Base-by-base conservation (phyloP, 2,329 filamentous ascomycete genomes). In the Berkeleyomyces rouxiae region DNA sequence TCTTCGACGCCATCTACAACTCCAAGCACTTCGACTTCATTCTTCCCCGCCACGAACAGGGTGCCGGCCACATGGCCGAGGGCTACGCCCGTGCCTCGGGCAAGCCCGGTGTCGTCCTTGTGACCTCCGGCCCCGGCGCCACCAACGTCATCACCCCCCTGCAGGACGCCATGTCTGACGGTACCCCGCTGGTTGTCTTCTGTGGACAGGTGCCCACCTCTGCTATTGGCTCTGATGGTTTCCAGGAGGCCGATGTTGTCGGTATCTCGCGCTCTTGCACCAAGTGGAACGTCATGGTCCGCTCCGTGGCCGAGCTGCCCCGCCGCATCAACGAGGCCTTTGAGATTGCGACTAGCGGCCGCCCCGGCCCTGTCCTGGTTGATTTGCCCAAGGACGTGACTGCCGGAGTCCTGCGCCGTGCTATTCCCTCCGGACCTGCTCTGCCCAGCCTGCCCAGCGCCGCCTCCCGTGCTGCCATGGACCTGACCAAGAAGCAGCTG, bases 241-340 rank as follows among this genome's bases (percentile, higher is more conserved):
- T 97, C 81, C 93, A 99, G 73, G 93, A 97, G 76, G 91, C 90
- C 64, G 93, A 99, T 71, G 85, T 95, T 43, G 79, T 96, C 65
- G 92, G 92, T 68, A 97, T 99, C 73, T 95, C 90, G 42, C 83
- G 92, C 70, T 85, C 91, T 23, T 96, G 91, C 80, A 96, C 91
- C 68, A 97, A 97, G 78, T 99, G 93, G 93, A 97, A 97, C 70
- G 90, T 95, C 65, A 95, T 97, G 90, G 90, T 96, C 58, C 96
- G 95, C 81, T 92, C 86, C 73, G 85, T 96, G 62, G 90, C 89
- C 59, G 93, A 99, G 75, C 80, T 99, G 63, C 93, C 93, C 59
- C 84, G 88, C 69, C 83, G 92, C 67, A 97, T 97, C 71, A 96
- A 96, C 73, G 93, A 97, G 77, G 93, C 93, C 58, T 97, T 97